Percentiles rank a stretch among this genome's conserved stretches.
These are phyloP conservation scores for Phoenix roebelenii DNA, from an alignment of 176 grass and related monocot species.

Conservation along the genomic window DNA sequence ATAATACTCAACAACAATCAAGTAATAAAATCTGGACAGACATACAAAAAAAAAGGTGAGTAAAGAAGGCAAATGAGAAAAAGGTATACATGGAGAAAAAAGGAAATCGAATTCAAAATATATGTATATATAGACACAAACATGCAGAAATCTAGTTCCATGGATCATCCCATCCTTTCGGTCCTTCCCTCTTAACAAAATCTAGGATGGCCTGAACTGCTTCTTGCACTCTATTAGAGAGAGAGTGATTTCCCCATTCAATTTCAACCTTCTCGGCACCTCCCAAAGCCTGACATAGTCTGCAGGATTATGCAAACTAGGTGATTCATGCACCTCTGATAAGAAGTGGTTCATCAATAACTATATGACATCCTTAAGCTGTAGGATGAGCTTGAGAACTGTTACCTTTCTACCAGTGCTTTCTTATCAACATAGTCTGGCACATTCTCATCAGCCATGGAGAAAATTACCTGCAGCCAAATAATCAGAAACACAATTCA, in stretches of 20 bases:
- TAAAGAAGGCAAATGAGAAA: no score
- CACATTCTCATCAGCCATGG: slow-evolving; percentile 89
- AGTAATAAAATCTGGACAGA: no score
- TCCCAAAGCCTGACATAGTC: slow-evolving; percentile 67
- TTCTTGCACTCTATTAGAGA: slow-evolving; percentile 91
- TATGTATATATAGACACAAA: background rate
- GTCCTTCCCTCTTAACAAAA: slow-evolving; percentile 95
- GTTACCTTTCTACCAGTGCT: slow-evolving; percentile 76
- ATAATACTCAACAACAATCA: no score
- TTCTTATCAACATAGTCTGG: slow-evolving; percentile 91
- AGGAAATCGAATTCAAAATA: background rate
- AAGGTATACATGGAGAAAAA: no score
- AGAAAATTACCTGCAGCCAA: slow-evolving; percentile 78
- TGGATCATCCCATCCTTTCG: slow-evolving; percentile 96
- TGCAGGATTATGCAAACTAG: slow-evolving; percentile 7
- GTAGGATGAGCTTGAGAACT: slow-evolving; percentile 7
- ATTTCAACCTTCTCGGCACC: slow-evolving; percentile 91
- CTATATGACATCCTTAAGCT: slow-evolving; percentile 1
- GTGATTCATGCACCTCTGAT: no score
- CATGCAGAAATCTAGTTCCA: slow-evolving; percentile 49
- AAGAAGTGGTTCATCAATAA: no score
- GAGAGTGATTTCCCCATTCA: slow-evolving; percentile 79
- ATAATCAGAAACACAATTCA: background rate
- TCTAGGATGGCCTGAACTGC: slow-evolving; percentile 83
- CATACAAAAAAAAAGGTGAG: no score